A percentile compares a stretch with the other conserved stretches of the same genome.
Conservation (phyloP, 176 grass and related monocot genomes). For the Eleusine indica region DNA sequence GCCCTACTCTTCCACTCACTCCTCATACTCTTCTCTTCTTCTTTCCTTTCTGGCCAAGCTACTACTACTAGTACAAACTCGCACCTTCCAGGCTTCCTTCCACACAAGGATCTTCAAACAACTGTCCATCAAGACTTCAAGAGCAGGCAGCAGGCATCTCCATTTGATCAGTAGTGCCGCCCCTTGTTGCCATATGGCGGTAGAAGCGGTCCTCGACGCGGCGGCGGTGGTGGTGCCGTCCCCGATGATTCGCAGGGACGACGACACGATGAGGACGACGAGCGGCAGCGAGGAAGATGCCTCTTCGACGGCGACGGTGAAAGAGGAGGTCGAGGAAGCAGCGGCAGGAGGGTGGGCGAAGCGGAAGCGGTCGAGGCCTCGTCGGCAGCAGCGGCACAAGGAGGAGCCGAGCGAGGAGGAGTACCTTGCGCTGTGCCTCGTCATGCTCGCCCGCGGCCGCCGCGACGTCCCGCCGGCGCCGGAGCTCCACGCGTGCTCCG, state of each 20-base stretch:
- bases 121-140: too few species aligned
- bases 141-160: too few species aligned
- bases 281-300: background rate
- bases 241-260: background rate
- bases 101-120: too few species aligned
- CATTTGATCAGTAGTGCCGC: background rate
- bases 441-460: constrained; percentile 65
- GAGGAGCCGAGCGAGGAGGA: constrained; percentile 61
- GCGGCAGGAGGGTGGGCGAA: constrained; percentile 47
- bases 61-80: too few species aligned
- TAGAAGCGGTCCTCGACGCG: constrained; percentile 47
- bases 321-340: background rate
- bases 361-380: constrained; percentile 59
- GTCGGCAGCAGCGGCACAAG: background rate
- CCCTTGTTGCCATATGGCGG: constrained; percentile 45
- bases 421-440: constrained; percentile 76
- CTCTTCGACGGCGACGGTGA: background rate
- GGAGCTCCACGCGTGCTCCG: constrained; percentile 69
- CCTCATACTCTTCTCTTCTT: background rate
- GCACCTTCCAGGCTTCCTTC: too few species aligned
- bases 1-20: constrained; percentile 49
- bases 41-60: background rate
- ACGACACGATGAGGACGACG: background rate
- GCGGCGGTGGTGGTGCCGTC: constrained; percentile 2
- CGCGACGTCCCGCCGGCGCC: constrained; percentile 7